phyloP scores from a whole-genome alignment of 2,329 filamentous ascomycete species.

The Fusarium longipes region DNA sequence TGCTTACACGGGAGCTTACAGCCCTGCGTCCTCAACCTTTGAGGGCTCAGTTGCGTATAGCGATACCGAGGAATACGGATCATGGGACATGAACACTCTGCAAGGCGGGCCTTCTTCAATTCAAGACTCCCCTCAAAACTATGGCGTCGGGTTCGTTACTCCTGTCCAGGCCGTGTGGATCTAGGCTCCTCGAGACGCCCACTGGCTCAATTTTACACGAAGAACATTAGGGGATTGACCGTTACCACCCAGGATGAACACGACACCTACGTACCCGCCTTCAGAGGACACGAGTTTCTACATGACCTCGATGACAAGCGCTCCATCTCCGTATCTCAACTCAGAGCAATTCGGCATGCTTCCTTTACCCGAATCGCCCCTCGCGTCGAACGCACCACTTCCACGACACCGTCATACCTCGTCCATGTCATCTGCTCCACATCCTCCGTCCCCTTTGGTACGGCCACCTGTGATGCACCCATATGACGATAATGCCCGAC shows the following conservation, averaged over 20 bases:
- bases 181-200: conserved; percentile 58
- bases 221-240: conserved; percentile 66
- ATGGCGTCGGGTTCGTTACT: conserved; percentile 69
- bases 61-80: conserved; percentile 67
- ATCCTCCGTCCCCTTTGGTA: conserved; percentile 52
- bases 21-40: conserved; percentile 71
- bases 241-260: conserved; percentile 63
- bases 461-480: conserved; percentile 49
- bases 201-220: conserved; percentile 53
- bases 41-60: conserved; percentile 72
- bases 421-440: conserved; percentile 51
- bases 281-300: conserved; percentile 55
- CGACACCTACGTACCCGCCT: conserved; percentile 58
- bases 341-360: conserved; percentile 58
- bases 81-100: conserved; percentile 60
- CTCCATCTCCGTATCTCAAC: conserved; percentile 59
- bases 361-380: conserved; percentile 59
- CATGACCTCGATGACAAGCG: conserved; percentile 53
- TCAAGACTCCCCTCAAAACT: conserved; percentile 57
- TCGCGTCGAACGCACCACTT: conserved; percentile 50
- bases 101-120: conserved; percentile 60
- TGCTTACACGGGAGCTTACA: conserved; percentile 68
- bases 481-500: conserved; percentile 52
- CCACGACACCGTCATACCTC: conserved; percentile 55
- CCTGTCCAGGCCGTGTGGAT: conserved; percentile 72